These are phyloP conservation scores for Pyrenophora graminea DNA, from an alignment of 2,329 filamentous ascomycete species.

Conservation along the genomic window DNA sequence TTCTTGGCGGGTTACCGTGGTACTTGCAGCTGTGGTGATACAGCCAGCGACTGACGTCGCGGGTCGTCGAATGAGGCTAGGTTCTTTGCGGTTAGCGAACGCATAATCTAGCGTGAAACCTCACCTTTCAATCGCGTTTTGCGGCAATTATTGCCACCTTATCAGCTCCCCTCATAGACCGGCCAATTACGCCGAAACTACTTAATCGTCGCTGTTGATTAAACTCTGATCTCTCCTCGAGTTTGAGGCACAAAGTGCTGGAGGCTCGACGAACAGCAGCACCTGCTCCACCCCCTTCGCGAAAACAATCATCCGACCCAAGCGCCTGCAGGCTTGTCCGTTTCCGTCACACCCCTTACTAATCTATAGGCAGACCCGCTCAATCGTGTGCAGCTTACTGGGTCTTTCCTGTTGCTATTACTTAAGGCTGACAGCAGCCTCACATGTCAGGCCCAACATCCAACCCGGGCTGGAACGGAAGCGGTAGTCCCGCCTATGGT, in stretches of 20 bases:
- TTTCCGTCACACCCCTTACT: neutral
- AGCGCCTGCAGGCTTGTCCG: slow-evolving; percentile 9
- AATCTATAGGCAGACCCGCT: slow-evolving; percentile 6
- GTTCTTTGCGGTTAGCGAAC: slow-evolving; percentile 17
- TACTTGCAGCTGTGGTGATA: neutral
- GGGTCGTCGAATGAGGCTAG: neutral
- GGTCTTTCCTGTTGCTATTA: neutral
- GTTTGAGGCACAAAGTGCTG: neutral
- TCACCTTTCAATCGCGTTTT: slow-evolving; percentile 2
- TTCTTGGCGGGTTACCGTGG: neutral
- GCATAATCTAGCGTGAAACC: slow-evolving; percentile 14
- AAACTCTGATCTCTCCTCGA: neutral
- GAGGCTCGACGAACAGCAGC: slow-evolving; percentile 1
- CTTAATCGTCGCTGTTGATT: neutral
- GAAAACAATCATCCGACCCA: slow-evolving; percentile 2
- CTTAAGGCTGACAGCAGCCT: slow-evolving; percentile 9
- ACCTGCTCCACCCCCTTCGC: slow-evolving; percentile 6
- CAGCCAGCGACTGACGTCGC: slow-evolving; percentile 6
- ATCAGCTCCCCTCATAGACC: slow-evolving; percentile 8
- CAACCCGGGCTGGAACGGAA: slow-evolving; percentile 30
- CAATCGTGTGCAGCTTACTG: neutral
- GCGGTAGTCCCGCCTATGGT: slow-evolving; percentile 28
- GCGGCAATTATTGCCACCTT: slow-evolving; percentile 16
- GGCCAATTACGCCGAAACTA: slow-evolving; percentile 2
- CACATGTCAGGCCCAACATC: slow-evolving; percentile 37